Percentiles rank a stretch among this genome's conserved stretches.
phyloP scores from a whole-genome alignment of 176 grass and related monocot species.

The Phragmites australis region DNA sequence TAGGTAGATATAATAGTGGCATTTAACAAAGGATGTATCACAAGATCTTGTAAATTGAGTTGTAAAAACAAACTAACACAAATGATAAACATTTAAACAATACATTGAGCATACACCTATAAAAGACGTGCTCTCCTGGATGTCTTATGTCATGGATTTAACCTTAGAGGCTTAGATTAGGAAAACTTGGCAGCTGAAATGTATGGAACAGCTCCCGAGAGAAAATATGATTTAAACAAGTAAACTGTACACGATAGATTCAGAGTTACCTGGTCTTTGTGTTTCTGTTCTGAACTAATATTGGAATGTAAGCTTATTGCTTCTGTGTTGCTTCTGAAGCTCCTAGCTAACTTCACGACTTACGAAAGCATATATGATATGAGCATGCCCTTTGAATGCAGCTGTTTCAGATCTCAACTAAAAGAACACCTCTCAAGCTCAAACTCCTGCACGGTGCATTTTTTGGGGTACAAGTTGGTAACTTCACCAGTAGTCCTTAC shows the following conservation, averaged over 20 bases:
- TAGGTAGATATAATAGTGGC: slow-evolving; percentile 48
- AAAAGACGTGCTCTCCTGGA: background rate
- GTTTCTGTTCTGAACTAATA: slow-evolving; percentile 14
- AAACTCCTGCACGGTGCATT: slow-evolving; percentile 9
- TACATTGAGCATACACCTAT: slow-evolving; percentile 12
- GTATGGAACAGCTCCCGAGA: background rate
- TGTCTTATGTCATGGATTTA: slow-evolving; percentile 18
- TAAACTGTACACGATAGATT: slow-evolving; percentile 37
- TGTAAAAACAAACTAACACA: slow-evolving; percentile 38
- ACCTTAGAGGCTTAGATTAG: slow-evolving; percentile 15
- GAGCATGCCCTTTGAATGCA: background rate
- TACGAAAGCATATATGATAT: background rate
- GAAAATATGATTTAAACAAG: slow-evolving; percentile 27
- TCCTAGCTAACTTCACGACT: background rate
- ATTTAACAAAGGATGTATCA: slow-evolving; percentile 41
- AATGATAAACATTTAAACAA: slow-evolving; percentile 21
- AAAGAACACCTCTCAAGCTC: slow-evolving; percentile 17
- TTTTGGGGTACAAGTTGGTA: slow-evolving; percentile 12
- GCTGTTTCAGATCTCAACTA: slow-evolving; percentile 8
- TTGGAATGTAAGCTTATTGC: slow-evolving; percentile 17
- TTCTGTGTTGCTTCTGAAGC: slow-evolving; percentile 15
- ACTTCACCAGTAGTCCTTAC: slow-evolving; percentile 73
- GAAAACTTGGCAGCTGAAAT: slow-evolving; percentile 18
- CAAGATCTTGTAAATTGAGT: slow-evolving; percentile 7
- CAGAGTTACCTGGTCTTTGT: slow-evolving; percentile 32